A percentile compares a stretch with the other conserved stretches of the same genome.
Evolutionary conservation across 257 asterid genomes (phyloP).

Genomic region (Penstemon newberryi): DNA sequence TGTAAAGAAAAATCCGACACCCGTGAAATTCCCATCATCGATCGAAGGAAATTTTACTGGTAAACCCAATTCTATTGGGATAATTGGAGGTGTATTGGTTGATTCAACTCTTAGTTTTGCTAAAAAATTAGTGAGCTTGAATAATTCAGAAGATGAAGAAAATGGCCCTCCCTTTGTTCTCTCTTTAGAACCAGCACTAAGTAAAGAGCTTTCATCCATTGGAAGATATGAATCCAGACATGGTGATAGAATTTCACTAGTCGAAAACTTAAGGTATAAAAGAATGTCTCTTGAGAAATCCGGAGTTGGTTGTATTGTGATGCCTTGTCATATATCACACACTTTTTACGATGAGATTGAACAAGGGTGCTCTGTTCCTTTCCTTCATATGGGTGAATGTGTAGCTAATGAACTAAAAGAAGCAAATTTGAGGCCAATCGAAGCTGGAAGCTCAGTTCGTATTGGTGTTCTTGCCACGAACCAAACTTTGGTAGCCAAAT

Average conservation of each 20-base stretch:
- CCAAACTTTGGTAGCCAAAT: slow-evolving; percentile 37
- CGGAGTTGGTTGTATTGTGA: slow-evolving; percentile 63
- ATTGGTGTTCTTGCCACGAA: slow-evolving; percentile 61
- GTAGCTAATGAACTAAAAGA: slow-evolving; percentile 72
- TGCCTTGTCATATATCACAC: slow-evolving; percentile 74
- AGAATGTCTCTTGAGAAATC: slow-evolving; percentile 58
- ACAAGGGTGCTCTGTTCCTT: slow-evolving; percentile 62
- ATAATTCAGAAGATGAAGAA: too few relatives aligned
- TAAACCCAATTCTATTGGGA: slow-evolving; percentile 41
- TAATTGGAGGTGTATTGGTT: slow-evolving; percentile 43
- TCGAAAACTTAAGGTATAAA: slow-evolving; percentile 53
- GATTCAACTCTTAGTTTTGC: slow-evolving; percentile 40
- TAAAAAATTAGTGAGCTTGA: slow-evolving; percentile 39
- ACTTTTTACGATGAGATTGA: slow-evolving; percentile 61
- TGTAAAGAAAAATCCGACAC: slow-evolving; percentile 41
- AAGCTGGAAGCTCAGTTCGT: slow-evolving; percentile 62
- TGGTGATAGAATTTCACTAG: slow-evolving; percentile 34
- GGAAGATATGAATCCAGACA: too few relatives aligned
- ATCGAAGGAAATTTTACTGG: slow-evolving; percentile 23
- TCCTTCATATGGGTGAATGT: slow-evolving; percentile 72
- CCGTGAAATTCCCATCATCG: slow-evolving; percentile 37
- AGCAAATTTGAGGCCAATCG: slow-evolving; percentile 62
- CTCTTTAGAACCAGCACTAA: slow-evolving; percentile 62
- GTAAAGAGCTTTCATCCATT: slow-evolving; percentile 45
- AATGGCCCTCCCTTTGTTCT: slow-evolving; percentile 48